Percentiles rank a stretch among this genome's conserved stretches.
These are phyloP conservation scores for Otatea glauca DNA, from an alignment of 176 grass and related monocot species.

Conservation along the genomic window DNA sequence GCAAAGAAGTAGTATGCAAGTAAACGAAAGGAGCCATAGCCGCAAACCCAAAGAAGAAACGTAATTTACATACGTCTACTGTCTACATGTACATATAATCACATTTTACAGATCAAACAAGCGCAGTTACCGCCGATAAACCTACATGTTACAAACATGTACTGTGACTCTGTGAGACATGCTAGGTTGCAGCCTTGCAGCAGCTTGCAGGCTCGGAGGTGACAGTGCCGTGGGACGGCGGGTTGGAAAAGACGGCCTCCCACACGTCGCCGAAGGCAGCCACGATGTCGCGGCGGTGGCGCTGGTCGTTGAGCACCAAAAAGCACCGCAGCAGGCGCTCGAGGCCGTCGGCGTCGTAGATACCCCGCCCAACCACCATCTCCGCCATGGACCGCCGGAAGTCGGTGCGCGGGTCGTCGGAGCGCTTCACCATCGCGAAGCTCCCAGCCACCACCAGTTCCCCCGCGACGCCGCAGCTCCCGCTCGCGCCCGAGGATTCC, in stretches of 20 bases:
- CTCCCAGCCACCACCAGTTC: constrained; percentile 44
- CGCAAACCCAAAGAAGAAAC: constrained; percentile 11
- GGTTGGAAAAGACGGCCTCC: constrained; percentile 61
- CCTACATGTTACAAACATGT: constrained; percentile 38
- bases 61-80: constrained; percentile 42
- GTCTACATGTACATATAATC: constrained; percentile 8
- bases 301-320: constrained; percentile 69
- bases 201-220: neutral
- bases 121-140: neutral
- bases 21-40: neutral
- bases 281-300: constrained; percentile 71
- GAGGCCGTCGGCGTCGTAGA: constrained; percentile 78
- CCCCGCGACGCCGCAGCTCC: neutral
- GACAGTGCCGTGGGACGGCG: neutral
- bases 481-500: constrained; percentile 55
- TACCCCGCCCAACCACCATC: constrained; percentile 81
- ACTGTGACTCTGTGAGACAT: neutral
- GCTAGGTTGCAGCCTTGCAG: constrained; percentile 17
- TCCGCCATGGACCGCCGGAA: constrained; percentile 89
- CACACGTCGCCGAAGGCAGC: constrained; percentile 82
- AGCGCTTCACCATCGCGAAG: constrained; percentile 88
- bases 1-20: neutral
- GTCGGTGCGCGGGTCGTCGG: constrained; percentile 73
- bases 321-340: constrained; percentile 83
- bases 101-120: neutral